A percentile compares a stretch with the other conserved stretches of the same genome.
Conservation (phyloP, 164 flowering plant species). For the Platanus orientalis region DNA sequence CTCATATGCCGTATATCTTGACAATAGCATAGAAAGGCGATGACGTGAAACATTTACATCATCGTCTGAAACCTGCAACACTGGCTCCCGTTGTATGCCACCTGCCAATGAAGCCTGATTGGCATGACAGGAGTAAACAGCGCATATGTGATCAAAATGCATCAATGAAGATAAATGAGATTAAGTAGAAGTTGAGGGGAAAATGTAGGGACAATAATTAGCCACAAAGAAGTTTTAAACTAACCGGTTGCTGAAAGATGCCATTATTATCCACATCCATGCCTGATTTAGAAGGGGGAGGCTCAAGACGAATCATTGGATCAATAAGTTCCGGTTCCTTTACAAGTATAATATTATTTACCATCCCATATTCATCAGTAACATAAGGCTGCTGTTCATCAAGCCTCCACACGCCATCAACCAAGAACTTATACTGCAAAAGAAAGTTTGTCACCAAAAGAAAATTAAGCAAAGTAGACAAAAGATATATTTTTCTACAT, state of each 20-base stretch:
- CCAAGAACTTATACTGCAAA: slow-evolving; percentile 47
- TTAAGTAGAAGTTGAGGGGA: background rate
- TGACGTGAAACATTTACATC: slow-evolving; percentile 24
- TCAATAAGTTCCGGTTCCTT: slow-evolving; percentile 21
- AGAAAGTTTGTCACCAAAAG: background rate
- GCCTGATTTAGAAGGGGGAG: slow-evolving; percentile 12
- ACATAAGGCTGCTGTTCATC: slow-evolving; percentile 27
- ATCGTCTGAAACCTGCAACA: slow-evolving; percentile 19
- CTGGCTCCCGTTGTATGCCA: slow-evolving; percentile 16
- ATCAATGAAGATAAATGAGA: background rate
- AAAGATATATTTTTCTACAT: background rate
- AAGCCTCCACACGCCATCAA: slow-evolving; percentile 43
- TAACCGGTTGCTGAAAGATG: slow-evolving; percentile 14
- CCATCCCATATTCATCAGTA: slow-evolving; percentile 29
- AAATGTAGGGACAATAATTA: background rate
- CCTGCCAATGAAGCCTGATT: slow-evolving; percentile 29
- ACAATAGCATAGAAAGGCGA: slow-evolving; percentile 28
- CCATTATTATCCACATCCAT: slow-evolving; percentile 26
- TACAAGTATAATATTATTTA: slow-evolving; percentile 32
- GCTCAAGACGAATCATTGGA: slow-evolving; percentile 15
- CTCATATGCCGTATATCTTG: slow-evolving; percentile 39
- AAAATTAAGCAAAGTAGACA: background rate
- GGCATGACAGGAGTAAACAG: slow-evolving; percentile 10
- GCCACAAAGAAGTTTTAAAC: slow-evolving; percentile 2
- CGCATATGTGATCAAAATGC: background rate